Base-by-base conservation (phyloP, 371 early-diverging fungal genomes). In the Apophysomyces elegans region DNA sequence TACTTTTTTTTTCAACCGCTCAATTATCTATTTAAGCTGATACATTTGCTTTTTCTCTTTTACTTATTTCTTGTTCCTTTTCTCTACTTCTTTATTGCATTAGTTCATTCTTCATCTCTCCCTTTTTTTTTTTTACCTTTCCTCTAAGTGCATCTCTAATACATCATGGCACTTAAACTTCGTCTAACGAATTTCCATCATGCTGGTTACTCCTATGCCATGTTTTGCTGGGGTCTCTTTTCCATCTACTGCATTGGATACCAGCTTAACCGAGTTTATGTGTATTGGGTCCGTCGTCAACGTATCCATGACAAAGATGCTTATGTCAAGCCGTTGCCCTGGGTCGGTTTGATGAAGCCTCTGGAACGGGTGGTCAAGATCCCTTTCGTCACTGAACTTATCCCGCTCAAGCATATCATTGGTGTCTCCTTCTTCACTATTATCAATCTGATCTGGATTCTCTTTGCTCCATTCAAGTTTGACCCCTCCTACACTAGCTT, bases 181-280 rank as follows among this genome's bases (percentile, higher is more conserved):
- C 45, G 62, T 43, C 45, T 63, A 16, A 71, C 60, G 2, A 62
- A 47, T 32, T 75, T 75, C 59, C 67, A 65, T 16, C 38, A 60
- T n/a, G 46, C 58, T n/a, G 77, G 74, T n/a, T 73, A 73, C 36
- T 56, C 66, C 1, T 82, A 82, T 59, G 75, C 78, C 14, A 63
- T 79, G 43, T 69, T 76, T 44, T 79, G 74, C 37, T 82, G 83
- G 83, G 73, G 68, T 26, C 38, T 78, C 16, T 82, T 82, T 57
- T 57, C 75, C 12, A 8, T 77, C 6, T 82, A 82, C 59, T 82
- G 80, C 44, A 70, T 77, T 6, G 61, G 63, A 4, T 70, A 76
- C 54, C 83, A 82, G 58, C 37, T 74, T 7, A 68, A 70, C 26
- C 73, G 70, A 16, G 16, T 69, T 8, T 64, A 73, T 18, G 47